Evolutionary conservation across 2,329 filamentous ascomycete genomes (phyloP), one percentile per base, ranked within the genome.

Genomic region (Tolypocladium tropicale): DNA sequence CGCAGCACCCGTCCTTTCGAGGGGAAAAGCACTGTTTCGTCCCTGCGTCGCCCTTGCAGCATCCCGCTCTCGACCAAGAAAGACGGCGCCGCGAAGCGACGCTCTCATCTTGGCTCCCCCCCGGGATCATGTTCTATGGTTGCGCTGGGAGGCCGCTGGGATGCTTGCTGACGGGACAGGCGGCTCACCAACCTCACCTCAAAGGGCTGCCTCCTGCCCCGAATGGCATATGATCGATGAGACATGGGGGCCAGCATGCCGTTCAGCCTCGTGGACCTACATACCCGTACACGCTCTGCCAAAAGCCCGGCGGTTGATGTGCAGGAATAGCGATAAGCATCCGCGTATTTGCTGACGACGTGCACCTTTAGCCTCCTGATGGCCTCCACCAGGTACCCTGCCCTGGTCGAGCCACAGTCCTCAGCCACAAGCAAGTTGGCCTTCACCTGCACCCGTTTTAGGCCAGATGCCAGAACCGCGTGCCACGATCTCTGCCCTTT

Each of bases 1-100:
- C 54, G 21, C 36, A 52, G n/a, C 49, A 25, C 50, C 34, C 51
- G 51, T 53, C 51, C n/a, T 32, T 52, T 34, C 32, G 39, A 34
- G 30, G 23, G 39, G 49, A 34, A 49, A 46, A 43, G 43, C 49
- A n/a, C 14, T 39, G 56, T 53, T 33, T 51, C 21, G 53, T 55
- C 53, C 56, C 53, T 57, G 56, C 53, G 48, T 53, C 14, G 53
- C 56, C 53, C 56, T 57, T 57, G 56, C 56, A 57, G 49, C 32
- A 2, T 49, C 46, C 46, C 28, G 43, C 43, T 30, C 43, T 30
- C 16, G 25, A 3, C 43, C 25, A 48, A 11, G 25, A 16, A 48
- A 11, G 25, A 16, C 2, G 9, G 25, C 43, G 18, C 28, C 46
- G 46, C 28, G 46, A 21, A 32, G 11, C 11, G 28, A 32, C 28